Evolutionary conservation across 2,329 filamentous ascomycete genomes (phyloP).

Genomic region (Diaporthe citriasiana): DNA sequence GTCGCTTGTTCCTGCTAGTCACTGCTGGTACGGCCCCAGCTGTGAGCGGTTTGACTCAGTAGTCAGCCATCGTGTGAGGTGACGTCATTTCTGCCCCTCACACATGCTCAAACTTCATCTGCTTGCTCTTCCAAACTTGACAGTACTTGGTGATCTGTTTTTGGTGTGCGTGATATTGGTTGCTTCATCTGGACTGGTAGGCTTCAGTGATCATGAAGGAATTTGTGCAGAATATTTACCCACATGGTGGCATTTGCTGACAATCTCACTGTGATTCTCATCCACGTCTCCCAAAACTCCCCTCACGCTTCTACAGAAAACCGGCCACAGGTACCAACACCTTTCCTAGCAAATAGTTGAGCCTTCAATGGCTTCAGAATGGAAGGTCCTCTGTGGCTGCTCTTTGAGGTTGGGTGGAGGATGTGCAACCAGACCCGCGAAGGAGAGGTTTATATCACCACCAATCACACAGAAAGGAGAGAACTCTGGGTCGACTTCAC

Average conservation of each 20-base stretch:
- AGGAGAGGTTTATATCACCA: background rate
- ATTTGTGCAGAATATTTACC: too few species aligned
- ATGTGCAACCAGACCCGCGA: background rate
- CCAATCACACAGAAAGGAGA: background rate
- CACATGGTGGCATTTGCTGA: too few species aligned
- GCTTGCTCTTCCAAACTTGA: background rate
- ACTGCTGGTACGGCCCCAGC: background rate
- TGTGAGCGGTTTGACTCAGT: slow-evolving; percentile 1
- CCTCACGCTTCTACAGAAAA: too few species aligned
- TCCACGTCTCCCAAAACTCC: too few species aligned
- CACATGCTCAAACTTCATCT: too few species aligned
- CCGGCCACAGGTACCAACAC: too few species aligned
- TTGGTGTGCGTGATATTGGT: too few species aligned
- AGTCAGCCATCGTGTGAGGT: background rate
- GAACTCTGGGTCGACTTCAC: background rate
- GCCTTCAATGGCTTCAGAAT: background rate
- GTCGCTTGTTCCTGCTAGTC: slow-evolving; percentile 7
- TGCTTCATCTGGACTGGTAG: too few species aligned
- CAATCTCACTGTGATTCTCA: too few species aligned
- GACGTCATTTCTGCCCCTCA: background rate
- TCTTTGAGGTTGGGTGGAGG: background rate
- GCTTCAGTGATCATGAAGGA: too few species aligned
- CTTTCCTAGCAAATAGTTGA: too few species aligned
- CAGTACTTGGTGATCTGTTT: too few species aligned
- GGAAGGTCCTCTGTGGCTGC: background rate